phyloP scores from a whole-genome alignment of 805 yeast genomes.

The Starmerella asiatica region DNA sequence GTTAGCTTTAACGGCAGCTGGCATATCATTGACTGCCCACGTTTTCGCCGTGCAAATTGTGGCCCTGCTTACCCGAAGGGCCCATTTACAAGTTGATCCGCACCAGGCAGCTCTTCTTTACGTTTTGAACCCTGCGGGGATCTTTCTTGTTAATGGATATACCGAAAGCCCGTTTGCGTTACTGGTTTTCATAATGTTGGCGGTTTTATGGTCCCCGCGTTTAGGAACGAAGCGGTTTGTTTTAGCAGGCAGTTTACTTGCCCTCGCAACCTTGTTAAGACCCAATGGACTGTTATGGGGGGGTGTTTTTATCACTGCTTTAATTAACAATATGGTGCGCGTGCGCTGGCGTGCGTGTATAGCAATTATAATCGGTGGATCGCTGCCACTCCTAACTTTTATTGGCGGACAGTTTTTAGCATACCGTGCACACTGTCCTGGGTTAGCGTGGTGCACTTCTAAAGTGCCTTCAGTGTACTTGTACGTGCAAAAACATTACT shows the following conservation, averaged over 20 bases:
- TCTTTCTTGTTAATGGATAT: constrained; percentile 61
- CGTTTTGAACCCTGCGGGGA: constrained; percentile 63
- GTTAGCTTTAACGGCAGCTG: constrained; percentile 36
- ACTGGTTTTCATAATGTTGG: constrained; percentile 44
- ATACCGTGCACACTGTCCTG: constrained; percentile 51
- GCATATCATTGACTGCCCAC: constrained; percentile 42
- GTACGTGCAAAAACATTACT: constrained; percentile 65
- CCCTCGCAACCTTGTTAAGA: constrained; percentile 48
- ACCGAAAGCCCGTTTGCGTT: constrained; percentile 62
- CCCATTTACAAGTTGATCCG: not conserved
- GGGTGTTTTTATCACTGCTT: constrained; percentile 34
- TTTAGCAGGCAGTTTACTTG: constrained; percentile 41
- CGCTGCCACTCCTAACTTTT: constrained; percentile 36
- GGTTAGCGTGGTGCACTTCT: constrained; percentile 61
- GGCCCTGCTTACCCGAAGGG: not conserved
- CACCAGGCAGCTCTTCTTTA: constrained; percentile 38
- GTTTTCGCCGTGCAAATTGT: constrained; percentile 39
- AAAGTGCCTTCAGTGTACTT: constrained; percentile 46
- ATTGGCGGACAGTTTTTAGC: constrained; percentile 39
- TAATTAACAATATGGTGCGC: constrained; percentile 1
- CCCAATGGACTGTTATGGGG: constrained; percentile 72
- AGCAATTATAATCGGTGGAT: constrained; percentile 42
- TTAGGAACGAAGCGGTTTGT: constrained; percentile 27
- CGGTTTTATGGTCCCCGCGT: constrained; percentile 31
- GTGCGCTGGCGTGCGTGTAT: not conserved